A percentile compares a stretch with the other conserved stretches of the same genome.
phyloP scores from a whole-genome alignment of 371 early-diverging fungal species.

The Mucor racemosus region DNA sequence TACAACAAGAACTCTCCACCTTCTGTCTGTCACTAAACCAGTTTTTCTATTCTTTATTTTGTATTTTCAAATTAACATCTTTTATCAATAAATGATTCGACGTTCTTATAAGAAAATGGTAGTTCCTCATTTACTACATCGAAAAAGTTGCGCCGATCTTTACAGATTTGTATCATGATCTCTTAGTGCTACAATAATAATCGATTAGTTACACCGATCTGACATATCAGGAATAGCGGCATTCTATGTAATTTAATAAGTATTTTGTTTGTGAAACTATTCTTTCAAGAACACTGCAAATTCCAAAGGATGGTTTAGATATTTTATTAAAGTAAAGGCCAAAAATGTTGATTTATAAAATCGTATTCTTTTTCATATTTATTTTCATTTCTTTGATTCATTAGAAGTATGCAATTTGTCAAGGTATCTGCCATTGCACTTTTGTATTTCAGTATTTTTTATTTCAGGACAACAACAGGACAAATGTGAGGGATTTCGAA shows the following conservation, averaged over 20 bases:
- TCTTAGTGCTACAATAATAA: neutral
- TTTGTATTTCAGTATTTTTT: neutral
- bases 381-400: neutral
- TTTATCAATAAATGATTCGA: neutral
- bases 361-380: too few species aligned
- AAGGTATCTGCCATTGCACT: neutral
- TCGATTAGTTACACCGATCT: neutral
- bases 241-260: neutral
- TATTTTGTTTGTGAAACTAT: too few species aligned
- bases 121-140: neutral
- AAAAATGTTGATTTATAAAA: neutral
- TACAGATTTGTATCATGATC: neutral
- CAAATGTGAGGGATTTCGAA: neutral
- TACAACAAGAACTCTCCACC: slow-evolving; percentile 41
- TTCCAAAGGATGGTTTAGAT: neutral
- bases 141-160: neutral
- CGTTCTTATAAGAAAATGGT: too few species aligned
- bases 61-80: too few species aligned
- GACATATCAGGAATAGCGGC: neutral
- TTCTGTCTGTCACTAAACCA: slow-evolving; percentile 10
- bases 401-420: neutral
- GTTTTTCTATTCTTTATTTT: too few species aligned
- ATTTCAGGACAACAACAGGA: neutral
- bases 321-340: neutral
- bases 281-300: neutral